Evolutionary conservation across 495 filamentous ascomycete species (phyloP), one percentile per base, ranked within the genome.

Genomic region (Lasiosphaeria miniovina): DNA sequence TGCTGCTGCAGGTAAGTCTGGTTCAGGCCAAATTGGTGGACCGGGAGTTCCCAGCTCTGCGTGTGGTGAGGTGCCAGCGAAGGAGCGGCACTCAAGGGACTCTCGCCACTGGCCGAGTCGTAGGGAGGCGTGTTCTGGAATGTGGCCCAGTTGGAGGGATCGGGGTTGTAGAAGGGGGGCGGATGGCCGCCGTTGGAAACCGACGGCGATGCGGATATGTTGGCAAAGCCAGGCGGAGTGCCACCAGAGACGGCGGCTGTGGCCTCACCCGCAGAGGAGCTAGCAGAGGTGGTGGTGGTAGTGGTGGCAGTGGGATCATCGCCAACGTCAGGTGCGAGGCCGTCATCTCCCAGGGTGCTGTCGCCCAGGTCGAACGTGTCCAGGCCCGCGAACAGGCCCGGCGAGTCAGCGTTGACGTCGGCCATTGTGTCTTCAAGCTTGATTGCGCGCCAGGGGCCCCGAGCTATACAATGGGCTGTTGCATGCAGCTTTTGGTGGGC

Each of bases 81-180:
- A n/a, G 49, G 34, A 38, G 54, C 48, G 49, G 52, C 11, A 45
- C 41, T 55, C 53, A 71, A 71, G 17, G 63, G 46, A 61, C 46
- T 56, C 32, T 57, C 65, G 43, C 35, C 32, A 49, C 52, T 58
- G 60, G 59, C 69, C 43, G 73, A 59, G 45, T 78, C 75, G 68
- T 76, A 79, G 24, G 77, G 76, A 59, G 76, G 73, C 9, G 75
- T 75, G 61, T 75, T 73, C 54, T 76, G 71, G 48, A 78, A 77
- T 24, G 24, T 24, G 60, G 52, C 36, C 77, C 77, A 79, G 62
- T 68, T 70, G 36, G 67, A 45, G n/a, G 62, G 33, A 54, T 57
- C 62, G 11, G 65, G 61, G 34, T 69, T 68, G 61, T 64, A 69
- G 55, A 71, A 68, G 48, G 69, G 68, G 53, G 68, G 68, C 49